Conservation (phyloP, 345 rosid species). For the Syzygium jambos region DNA sequence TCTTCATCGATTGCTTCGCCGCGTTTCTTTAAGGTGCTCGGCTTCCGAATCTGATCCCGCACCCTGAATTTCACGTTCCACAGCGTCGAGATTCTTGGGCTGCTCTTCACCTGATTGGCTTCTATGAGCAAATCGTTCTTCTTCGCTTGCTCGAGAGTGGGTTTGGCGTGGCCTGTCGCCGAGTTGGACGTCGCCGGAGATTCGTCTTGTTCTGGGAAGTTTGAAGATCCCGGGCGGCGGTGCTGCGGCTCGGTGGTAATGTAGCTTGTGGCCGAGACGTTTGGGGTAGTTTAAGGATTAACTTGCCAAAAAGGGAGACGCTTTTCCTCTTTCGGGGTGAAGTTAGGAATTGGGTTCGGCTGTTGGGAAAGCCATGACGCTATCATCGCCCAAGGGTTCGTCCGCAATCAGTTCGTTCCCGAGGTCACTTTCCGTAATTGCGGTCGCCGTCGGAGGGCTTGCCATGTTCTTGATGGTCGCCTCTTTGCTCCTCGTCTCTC, state of each 20-base stretch:
- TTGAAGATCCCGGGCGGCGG: not conserved
- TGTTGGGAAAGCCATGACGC: constrained; percentile 27
- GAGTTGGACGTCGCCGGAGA: not conserved
- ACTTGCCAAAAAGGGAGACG: not conserved
- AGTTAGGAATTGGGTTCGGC: not conserved
- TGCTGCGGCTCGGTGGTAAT: not conserved
- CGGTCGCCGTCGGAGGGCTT: constrained; percentile 50
- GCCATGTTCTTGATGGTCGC: constrained; percentile 57
- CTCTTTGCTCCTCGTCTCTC: constrained; percentile 51
- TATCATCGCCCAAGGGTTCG: constrained; percentile 42
- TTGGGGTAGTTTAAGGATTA: not conserved
- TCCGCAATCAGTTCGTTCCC: constrained; percentile 33
- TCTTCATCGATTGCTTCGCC: not conserved
- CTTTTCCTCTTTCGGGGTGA: not conserved
- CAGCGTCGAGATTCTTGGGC: not conserved
- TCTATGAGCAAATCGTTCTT: not conserved
- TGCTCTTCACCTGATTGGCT: not conserved
- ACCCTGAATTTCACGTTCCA: not conserved
- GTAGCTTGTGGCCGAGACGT: not conserved
- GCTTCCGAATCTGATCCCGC: not conserved
- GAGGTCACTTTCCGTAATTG: constrained; percentile 48
- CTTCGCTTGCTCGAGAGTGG: not conserved
- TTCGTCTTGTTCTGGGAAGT: not conserved
- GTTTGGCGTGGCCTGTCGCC: not conserved
- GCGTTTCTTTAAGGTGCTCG: not conserved